These are phyloP conservation scores for Penicillium paxilli DNA, from an alignment of 495 filamentous ascomycete species.

Conservation along the genomic window DNA sequence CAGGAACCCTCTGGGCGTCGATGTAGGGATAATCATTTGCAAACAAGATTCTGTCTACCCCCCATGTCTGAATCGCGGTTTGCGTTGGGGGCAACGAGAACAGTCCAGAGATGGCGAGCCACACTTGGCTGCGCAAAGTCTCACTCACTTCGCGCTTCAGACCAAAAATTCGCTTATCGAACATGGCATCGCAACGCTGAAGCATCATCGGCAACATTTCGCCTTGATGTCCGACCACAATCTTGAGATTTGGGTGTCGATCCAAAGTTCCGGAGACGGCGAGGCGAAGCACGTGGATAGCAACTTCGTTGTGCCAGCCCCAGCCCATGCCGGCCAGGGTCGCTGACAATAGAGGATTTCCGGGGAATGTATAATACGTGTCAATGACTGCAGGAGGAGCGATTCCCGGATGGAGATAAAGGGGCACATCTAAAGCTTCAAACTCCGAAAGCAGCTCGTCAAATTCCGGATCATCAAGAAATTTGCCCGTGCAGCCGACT, in stretches of 20 bases:
- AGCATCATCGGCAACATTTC: neutral
- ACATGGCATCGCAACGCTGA: neutral
- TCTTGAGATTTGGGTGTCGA: neutral
- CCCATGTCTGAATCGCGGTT: neutral
- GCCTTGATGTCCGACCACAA: neutral
- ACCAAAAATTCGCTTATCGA: neutral
- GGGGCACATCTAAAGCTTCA: neutral
- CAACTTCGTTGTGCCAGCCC: conserved; percentile 1
- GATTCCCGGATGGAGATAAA: neutral
- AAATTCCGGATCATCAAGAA: neutral
- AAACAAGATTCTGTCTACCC: neutral
- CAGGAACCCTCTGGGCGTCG: neutral
- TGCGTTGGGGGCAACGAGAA: neutral
- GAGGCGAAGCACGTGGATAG: neutral
- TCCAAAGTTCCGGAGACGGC: neutral
- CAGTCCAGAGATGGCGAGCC: neutral
- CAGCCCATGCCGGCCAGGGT: neutral
- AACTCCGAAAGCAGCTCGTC: neutral
- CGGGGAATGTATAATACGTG: neutral
- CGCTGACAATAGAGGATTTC: neutral
- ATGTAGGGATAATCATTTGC: neutral
- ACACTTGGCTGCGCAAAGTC: neutral
- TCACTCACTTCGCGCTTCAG: neutral
- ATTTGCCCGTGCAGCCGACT: neutral
- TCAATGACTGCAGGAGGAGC: neutral